phyloP scores from a whole-genome alignment of 192 early-diverging fungal species.

The Chytriomyces sp. region DNA sequence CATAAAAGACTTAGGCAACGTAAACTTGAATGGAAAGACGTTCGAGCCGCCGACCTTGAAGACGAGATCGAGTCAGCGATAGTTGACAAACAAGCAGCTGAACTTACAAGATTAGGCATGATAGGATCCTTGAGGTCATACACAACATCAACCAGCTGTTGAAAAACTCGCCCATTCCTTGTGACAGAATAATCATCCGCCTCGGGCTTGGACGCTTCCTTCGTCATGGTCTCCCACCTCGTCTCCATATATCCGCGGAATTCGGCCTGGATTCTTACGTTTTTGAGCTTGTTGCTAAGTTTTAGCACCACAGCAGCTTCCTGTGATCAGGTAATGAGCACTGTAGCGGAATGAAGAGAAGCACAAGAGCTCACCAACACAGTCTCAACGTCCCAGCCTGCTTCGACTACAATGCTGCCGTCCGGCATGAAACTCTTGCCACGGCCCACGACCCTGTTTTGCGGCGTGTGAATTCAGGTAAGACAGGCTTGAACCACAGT shows the following conservation, averaged over 20 bases:
- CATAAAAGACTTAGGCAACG: conserved; percentile 3
- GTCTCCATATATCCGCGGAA: conserved; percentile 26
- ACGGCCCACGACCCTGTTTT: not conserved
- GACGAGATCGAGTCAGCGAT: not conserved
- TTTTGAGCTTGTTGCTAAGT: conserved; percentile 24
- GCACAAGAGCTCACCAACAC: not conserved
- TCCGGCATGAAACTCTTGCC: not conserved
- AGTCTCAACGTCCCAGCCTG: conserved; percentile 1
- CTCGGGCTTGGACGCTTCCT: conserved; percentile 1
- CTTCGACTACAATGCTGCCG: not conserved
- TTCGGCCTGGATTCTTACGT: conserved; percentile 17
- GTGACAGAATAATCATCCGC: not conserved
- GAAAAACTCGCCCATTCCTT: conserved; percentile 1
- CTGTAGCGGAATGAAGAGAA: not conserved
- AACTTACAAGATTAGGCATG: conserved; percentile 3
- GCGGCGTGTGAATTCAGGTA: not conserved
- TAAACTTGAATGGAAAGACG: conserved; percentile 18
- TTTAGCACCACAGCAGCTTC: conserved; percentile 22
- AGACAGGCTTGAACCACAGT: too few relatives aligned
- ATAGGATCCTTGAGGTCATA: conserved; percentile 19
- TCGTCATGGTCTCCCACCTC: not conserved
- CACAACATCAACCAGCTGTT: conserved; percentile 24
- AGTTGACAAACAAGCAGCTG: not conserved
- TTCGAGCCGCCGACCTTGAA: not conserved
- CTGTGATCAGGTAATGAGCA: not conserved